phyloP scores from a whole-genome alignment of 352 stramenopile genomes.

The Globisporangium nodosum region DNA sequence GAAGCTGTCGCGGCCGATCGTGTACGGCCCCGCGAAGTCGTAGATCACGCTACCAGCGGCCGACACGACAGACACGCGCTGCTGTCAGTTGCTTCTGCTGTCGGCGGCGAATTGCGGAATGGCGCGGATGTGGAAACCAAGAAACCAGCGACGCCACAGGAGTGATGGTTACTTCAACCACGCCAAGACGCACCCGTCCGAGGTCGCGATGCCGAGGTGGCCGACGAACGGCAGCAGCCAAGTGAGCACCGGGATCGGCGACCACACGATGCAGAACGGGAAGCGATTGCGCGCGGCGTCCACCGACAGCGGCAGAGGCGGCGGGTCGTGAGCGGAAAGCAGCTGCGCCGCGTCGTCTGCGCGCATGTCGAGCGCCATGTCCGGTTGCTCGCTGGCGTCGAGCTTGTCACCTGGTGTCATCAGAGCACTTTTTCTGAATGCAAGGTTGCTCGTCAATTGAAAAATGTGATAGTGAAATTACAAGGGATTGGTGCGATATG shows the following conservation, averaged over 20 bases:
- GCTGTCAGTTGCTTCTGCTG: neutral
- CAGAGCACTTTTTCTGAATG: neutral
- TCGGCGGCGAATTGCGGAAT: neutral
- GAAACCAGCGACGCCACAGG: neutral
- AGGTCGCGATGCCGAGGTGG: conserved; percentile 92
- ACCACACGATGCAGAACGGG: conserved; percentile 92
- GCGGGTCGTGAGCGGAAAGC: neutral
- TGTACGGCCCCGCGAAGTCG: conserved; percentile 95
- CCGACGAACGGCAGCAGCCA: conserved; percentile 95
- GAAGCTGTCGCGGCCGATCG: conserved; percentile 85
- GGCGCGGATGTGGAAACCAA: neutral
- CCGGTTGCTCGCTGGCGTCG: neutral
- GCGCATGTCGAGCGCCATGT: conserved; percentile 12
- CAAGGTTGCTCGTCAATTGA: too few relatives aligned
- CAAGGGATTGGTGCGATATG: too few relatives aligned
- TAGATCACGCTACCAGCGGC: conserved; percentile 81
- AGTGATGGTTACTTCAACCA: conserved; percentile 1
- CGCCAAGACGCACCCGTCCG: conserved; percentile 37
- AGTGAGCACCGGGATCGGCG: conserved; percentile 86
- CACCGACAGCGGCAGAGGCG: conserved; percentile 4
- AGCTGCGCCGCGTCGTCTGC: conserved; percentile 7
- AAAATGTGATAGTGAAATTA: neutral
- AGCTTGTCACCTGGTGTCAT: neutral
- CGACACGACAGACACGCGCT: conserved; percentile 3
- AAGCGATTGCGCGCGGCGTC: conserved; percentile 50